Conservation (phyloP, 306 rosid genomes). For the Pyrus pyrifolia region DNA sequence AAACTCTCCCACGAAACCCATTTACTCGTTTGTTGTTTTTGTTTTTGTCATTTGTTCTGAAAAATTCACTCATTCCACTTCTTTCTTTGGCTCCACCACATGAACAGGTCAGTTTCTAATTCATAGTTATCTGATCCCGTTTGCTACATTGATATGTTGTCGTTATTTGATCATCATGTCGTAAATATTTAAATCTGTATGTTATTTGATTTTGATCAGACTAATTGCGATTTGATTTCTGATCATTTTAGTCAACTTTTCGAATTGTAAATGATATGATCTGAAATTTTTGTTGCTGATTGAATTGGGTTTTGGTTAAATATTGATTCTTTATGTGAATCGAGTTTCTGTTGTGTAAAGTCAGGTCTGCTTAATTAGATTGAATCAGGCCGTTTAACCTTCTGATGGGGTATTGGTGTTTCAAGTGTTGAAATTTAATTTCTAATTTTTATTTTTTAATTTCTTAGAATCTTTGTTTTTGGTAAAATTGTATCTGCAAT, state of each 20-base stretch:
- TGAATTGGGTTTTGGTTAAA: not conserved
- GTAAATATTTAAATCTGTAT: too few relatives aligned
- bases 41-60: not conserved
- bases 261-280: not conserved
- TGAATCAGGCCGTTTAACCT: not conserved
- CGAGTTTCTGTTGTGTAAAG: not conserved
- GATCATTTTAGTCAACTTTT: too few relatives aligned
- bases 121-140: not conserved
- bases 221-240: too few relatives aligned
- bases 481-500: not conserved
- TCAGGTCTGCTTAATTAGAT: not conserved
- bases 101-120: conserved; percentile 32
- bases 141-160: too few relatives aligned
- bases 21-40: conserved; percentile 4
- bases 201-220: too few relatives aligned
- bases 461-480: not conserved
- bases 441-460: not conserved
- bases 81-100: conserved; percentile 8
- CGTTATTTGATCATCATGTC: too few relatives aligned
- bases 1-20: conserved; percentile 14
- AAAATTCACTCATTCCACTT: conserved; percentile 2
- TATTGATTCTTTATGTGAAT: not conserved
- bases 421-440: not conserved
- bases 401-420: not conserved
- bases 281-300: not conserved